Evolutionary conservation across 768 basidiomycete genomes (phyloP), one percentile per base, ranked within the genome.

Genomic region (Piloderma croceum): DNA sequence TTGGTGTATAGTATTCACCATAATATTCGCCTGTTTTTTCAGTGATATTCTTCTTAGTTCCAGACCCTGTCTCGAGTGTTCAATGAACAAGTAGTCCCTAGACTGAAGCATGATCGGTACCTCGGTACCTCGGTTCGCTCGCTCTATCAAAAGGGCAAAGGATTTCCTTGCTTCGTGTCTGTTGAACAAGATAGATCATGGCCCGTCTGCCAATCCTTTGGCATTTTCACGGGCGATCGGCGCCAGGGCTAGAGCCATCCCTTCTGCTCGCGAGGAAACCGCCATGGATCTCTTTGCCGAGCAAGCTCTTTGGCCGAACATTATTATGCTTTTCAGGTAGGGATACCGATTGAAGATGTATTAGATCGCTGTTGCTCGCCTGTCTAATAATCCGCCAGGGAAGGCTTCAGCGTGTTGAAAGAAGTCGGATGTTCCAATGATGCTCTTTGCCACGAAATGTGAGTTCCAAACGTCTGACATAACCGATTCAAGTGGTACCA

Each of bases 371-470:
- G n/a, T n/a, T n/a, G n/a, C n/a, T n/a, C n/a, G n/a, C n/a, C n/a
- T n/a, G n/a, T n/a, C n/a, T n/a, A n/a, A n/a, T n/a, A n/a, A n/a
- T n/a, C n/a, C n/a, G n/a, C 18, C 47, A 77, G 77, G 37, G 74
- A 79, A 50, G 77, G 73, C 9, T 81, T 79, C 61, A 73, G 64
- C 41, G 72, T 79, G 7, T 65, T 81, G 33, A 74, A 80, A 48
- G 76, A 78, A 48, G 77, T 73, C 6, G 79, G 79, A 1, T 80
- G 77, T 56, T 80, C 79, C 0, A 78, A 81, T 46, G 79, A 80
- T 47, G 79, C 78, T 4, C 60, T 80, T 3, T 80, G 77, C 45
- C 79, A 79, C 53, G 79, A 81, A 52, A 79, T 80, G 79, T 78
- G 13, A 21, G 58, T 50, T 32, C n/a, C 6, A 10, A 18, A 36